Conservation (phyloP, 208 protist species). For the Endotrypanum monterogeii region DNA sequence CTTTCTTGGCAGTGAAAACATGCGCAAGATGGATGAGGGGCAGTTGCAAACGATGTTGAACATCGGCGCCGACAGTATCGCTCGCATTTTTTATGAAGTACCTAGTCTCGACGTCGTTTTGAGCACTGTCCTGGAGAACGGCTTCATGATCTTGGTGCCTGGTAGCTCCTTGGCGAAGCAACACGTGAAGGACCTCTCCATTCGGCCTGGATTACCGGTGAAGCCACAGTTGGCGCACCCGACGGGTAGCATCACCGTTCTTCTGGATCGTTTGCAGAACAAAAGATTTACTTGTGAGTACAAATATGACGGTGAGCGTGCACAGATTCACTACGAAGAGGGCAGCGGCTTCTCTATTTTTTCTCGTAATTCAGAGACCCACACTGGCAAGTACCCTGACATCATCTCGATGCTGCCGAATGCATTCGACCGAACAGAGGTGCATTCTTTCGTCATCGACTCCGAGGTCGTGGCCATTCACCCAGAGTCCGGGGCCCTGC, state of each 20-base stretch:
- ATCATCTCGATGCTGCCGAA: conserved; percentile 87
- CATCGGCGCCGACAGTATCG: conserved; percentile 52
- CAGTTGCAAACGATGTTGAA: conserved; percentile 74
- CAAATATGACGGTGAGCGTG: conserved; percentile 99
- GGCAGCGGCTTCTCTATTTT: conserved; percentile 94
- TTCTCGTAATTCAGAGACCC: conserved; percentile 97
- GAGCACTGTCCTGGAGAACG: conserved; percentile 63
- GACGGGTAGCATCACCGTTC: conserved; percentile 93
- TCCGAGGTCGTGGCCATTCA: conserved; percentile 98
- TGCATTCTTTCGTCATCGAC: conserved; percentile 98
- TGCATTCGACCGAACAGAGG: conserved; percentile 46
- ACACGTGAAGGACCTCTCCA: conserved; percentile 60
- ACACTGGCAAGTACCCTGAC: conserved; percentile 99
- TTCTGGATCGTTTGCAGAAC: conserved; percentile 81
- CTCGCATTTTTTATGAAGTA: conserved; percentile 81
- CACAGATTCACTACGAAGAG: conserved; percentile 93
- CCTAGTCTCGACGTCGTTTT: conserved; percentile 87
- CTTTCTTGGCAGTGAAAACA: conserved; percentile 46
- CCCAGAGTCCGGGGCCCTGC: conserved; percentile 82
- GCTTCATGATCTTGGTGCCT: conserved; percentile 75
- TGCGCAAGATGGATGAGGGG: conserved; percentile 43
- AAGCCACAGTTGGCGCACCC: conserved; percentile 99
- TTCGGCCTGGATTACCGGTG: conserved; percentile 95
- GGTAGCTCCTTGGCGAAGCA: conserved; percentile 38
- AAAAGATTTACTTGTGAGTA: conserved; percentile 98